Conservation (phyloP, 2,329 filamentous ascomycete genomes). For the Penicillium sp. region DNA sequence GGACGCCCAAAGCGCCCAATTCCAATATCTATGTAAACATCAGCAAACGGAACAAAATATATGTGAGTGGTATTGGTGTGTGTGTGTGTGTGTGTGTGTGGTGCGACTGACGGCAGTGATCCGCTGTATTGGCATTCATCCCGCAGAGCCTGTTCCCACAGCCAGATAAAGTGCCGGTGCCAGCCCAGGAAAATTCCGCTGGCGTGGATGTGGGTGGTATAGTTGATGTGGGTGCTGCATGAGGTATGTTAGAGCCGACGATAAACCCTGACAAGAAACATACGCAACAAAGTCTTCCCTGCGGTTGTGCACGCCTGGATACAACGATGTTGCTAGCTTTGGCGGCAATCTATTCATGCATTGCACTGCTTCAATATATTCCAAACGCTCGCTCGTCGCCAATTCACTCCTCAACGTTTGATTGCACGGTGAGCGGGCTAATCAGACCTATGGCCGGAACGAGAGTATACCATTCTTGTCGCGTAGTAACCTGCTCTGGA, state of each 20-base stretch:
- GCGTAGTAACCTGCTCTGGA: too few species aligned
- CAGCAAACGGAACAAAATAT: not conserved
- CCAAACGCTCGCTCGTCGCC: not conserved
- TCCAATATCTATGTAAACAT: slow-evolving; percentile 10
- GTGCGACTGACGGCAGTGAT: slow-evolving; percentile 2
- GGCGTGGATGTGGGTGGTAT: slow-evolving; percentile 6
- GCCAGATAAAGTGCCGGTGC: slow-evolving; percentile 13
- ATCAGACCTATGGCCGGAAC: too few species aligned
- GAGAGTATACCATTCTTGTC: too few species aligned
- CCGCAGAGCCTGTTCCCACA: slow-evolving; percentile 10
- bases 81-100: not conserved
- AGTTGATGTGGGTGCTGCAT: slow-evolving; percentile 13
- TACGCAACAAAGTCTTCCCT: slow-evolving; percentile 18
- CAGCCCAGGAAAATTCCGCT: slow-evolving; percentile 10
- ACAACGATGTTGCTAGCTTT: slow-evolving; percentile 5
- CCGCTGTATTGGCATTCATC: slow-evolving; percentile 12
- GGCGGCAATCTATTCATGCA: slow-evolving; percentile 10
- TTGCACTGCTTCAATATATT: slow-evolving; percentile 12
- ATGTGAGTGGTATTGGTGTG: too few species aligned
- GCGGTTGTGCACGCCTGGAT: slow-evolving; percentile 11
- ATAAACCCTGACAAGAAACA: not conserved
- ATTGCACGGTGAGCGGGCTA: too few species aligned
- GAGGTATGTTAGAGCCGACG: too few species aligned
- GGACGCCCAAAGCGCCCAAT: slow-evolving; percentile 9
- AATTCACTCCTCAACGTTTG: too few species aligned